Base-by-base conservation (phyloP, 2,329 filamentous ascomycete genomes). In the Xylariaceae sp. region DNA sequence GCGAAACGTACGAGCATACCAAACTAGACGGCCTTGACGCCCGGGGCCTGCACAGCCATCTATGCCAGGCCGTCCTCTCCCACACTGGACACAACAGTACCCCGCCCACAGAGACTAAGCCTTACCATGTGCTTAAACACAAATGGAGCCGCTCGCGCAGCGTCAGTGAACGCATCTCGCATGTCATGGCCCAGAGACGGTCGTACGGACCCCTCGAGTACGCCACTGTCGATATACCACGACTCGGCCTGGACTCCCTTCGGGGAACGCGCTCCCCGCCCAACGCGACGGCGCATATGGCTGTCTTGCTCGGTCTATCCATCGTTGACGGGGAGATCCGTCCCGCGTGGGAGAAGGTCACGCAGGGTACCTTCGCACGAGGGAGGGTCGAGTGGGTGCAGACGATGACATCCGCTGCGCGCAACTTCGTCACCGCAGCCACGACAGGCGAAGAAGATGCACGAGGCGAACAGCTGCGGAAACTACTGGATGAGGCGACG, bases 351-450 rank as follows among this genome's bases (percentile, higher is more conserved):
- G 48, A 51, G 31, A 40, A 31, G 6, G 44, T 40, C 2, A 34
- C 44, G 3, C 41, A 47, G 3, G 38, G 30, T 3, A 21, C 18
- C 1, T 47, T 44, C 15, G 33, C 31, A 5, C 35, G 38, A 11
- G 46, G 44, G 4, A 41, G 44, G n/a, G 28, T 48, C 7, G 48
- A 46, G 9, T 51, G 42, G 42, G 23, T 49, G 8, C 46, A 49
- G 36, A 47, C 41, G 2, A 36, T 51, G 4, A 34, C 48, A 4
- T 35, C 40, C 14, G 19, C 39, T 4, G 36, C 36, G 31, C 41
- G 36, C 9, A 16, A 16, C 4, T 47, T 49, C 26, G 7, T 51
- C 28, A 34, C 40, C 9, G 37, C 39, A 14, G 38, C 24, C 3
- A 41, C 38, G 3, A 15, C 31, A 21, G 11, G 16, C 4, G 23